Base-by-base conservation (phyloP, 345 rosid genomes). In the Eutrema heterophyllum region DNA sequence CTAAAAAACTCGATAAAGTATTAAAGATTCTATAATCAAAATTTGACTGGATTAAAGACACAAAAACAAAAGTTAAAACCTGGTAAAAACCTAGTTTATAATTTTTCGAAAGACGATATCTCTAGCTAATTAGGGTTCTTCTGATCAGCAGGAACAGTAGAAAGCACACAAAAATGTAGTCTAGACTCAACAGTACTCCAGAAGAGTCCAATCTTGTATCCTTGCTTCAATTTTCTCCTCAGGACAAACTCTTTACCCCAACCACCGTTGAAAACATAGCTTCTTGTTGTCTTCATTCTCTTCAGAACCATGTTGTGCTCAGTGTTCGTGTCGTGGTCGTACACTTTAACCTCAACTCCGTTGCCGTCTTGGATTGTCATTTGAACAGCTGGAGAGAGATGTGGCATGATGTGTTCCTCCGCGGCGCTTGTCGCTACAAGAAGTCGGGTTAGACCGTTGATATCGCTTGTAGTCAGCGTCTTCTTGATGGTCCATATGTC, bases 241-340 rank as follows among this genome's bases (percentile, higher is more conserved):
- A 1, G 33, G 1, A 65, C 49, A 73, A 73, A 73, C 5, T 30
- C 11, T 51, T 14, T 24, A 5, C 2, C 71, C 77, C 77, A 73
- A 3, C 11, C 44, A 53, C 55, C 38, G 7, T 39, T 73, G 16
- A 73, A 11, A 29, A 64, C 13, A 53, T 64, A 73, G 71, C 71
- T 54, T 53, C n/a, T 41, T 21, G 68, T 9, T 18, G 64, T 9
- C 0, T 14, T 15, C 38, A 29, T 11, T 52, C 64, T 43, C 65
- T 18, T 45, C 6, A 65, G 5, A 11, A 24, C 6, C 14, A 73
- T 2, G 0, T 2, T 0, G 12, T 73, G 70, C 2, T 41, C 27
- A 21, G 32, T 41, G 1, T 1, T 0, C 5, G 30, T 45, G 40
- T 73, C 58, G 1, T 51, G 7, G 16, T 73, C 77, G 10, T 33